These are phyloP conservation scores for Pyrus betulifolia DNA, from an alignment of 306 rosid species.

Conservation along the genomic window DNA sequence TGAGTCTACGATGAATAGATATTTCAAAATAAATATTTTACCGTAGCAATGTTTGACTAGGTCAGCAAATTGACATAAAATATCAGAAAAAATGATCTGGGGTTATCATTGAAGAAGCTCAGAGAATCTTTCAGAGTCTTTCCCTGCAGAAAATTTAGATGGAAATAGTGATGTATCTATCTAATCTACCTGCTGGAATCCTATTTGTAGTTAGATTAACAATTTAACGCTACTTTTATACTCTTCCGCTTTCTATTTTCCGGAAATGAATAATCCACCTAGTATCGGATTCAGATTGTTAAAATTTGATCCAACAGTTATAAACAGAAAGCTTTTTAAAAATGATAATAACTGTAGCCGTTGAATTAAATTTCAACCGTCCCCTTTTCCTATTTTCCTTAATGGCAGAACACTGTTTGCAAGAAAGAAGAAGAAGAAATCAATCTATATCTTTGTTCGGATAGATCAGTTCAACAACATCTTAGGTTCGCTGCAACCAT, in stretches of 20 bases:
- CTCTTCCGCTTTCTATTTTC: background rate
- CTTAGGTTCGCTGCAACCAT: constrained; percentile 52
- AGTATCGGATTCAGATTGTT: too few relatives aligned
- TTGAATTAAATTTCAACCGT: too few relatives aligned
- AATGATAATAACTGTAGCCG: too few relatives aligned
- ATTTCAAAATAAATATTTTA: background rate
- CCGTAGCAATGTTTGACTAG: constrained; percentile 6
- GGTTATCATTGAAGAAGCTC: constrained; percentile 8
- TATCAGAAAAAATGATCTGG: background rate
- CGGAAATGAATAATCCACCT: too few relatives aligned
- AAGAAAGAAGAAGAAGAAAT: constrained; percentile 1
- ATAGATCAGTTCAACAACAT: constrained; percentile 60
- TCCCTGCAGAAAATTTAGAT: background rate
- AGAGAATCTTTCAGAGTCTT: constrained; percentile 27
- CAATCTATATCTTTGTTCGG: background rate
- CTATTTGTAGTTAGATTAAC: background rate
- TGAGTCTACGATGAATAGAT: background rate
- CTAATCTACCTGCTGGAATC: background rate
- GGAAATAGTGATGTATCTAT: constrained; percentile 2
- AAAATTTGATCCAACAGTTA: too few relatives aligned
- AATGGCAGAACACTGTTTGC: background rate
- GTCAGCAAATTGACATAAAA: constrained; percentile 5
- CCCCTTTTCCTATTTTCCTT: background rate
- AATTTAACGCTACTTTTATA: background rate
- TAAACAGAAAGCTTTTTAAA: too few relatives aligned